These are phyloP conservation scores for Phycomyces blakesleeanus DNA, from an alignment of 192 early-diverging fungal genomes.

Conservation along the genomic window DNA sequence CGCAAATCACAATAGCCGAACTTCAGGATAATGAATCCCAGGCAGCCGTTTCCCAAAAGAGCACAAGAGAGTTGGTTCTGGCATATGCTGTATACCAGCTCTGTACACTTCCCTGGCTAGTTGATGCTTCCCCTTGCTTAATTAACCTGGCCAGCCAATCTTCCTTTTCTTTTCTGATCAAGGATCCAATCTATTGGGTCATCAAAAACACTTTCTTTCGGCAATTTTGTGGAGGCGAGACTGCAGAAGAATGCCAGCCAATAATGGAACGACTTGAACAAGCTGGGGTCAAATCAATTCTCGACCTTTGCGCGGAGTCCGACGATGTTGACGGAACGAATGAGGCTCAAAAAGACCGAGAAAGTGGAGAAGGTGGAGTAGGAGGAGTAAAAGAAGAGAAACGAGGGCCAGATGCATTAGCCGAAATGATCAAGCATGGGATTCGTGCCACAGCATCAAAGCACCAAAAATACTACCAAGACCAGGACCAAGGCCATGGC, in stretches of 20 bases:
- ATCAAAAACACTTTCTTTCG: conserved; percentile 87
- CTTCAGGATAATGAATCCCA: no score
- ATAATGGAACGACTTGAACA: conserved; percentile 69
- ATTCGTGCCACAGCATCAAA: conserved; percentile 58
- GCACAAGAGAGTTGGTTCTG: conserved; percentile 54
- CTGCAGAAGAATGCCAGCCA: conserved; percentile 71
- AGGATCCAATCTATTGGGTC: conserved; percentile 54
- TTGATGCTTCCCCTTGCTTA: conserved; percentile 57
- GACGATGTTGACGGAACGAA: conserved; percentile 71
- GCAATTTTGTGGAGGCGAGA: conserved; percentile 89
- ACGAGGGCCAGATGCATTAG: conserved; percentile 63
- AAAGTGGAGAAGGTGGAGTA: no score
- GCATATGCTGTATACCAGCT: conserved; percentile 65
- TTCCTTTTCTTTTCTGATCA: conserved; percentile 49
- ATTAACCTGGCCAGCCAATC: no score
- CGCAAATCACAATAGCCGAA: no score
- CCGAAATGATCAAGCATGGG: conserved; percentile 62
- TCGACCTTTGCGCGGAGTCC: conserved; percentile 86
- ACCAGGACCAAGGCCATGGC: no score
- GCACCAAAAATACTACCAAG: conserved; percentile 24
- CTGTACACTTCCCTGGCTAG: conserved; percentile 57
- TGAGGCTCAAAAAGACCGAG: conserved; percentile 30
- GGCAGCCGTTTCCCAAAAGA: conserved; percentile 25
- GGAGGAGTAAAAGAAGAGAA: no score
- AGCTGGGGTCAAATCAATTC: conserved; percentile 71